These are phyloP conservation scores for Dactylellina sp. DNA, from an alignment of 2,329 filamentous ascomycete species.

Conservation along the genomic window DNA sequence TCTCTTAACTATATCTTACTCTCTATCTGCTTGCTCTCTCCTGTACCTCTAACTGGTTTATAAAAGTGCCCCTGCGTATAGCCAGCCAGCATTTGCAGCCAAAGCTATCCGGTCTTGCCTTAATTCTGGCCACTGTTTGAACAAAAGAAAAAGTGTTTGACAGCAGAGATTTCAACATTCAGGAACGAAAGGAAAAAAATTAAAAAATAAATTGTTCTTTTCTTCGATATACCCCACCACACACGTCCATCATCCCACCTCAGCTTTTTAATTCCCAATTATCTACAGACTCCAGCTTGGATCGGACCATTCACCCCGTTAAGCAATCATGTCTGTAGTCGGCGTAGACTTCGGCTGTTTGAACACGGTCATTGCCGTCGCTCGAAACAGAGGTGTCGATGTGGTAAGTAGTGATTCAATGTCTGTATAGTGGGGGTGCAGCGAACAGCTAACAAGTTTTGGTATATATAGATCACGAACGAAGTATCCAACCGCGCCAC, in stretches of 20 bases:
- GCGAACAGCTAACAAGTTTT: slow-evolving; percentile 59
- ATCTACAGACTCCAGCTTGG: slow-evolving; percentile 6
- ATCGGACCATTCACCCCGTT: slow-evolving; percentile 5
- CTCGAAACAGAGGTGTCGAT: slow-evolving; percentile 98
- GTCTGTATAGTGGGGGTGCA: slow-evolving; percentile 11
- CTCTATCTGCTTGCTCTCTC: slow-evolving; percentile 4
- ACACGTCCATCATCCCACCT: not conserved
- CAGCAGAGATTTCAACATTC: slow-evolving; percentile 5
- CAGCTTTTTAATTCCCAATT: not conserved
- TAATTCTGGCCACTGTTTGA: not conserved
- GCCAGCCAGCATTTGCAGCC: not conserved
- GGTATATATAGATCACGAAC: slow-evolving; percentile 81
- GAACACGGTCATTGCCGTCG: slow-evolving; percentile 97
- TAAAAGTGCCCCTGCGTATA: slow-evolving; percentile 8
- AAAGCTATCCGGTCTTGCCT: no score
- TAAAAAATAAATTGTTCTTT: not conserved
- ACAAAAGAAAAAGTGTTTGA: slow-evolving; percentile 26
- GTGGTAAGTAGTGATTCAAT: slow-evolving; percentile 76
- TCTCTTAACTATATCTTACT: not conserved
- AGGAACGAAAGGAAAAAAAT: slow-evolving; percentile 1
- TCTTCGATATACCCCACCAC: slow-evolving; percentile 14
- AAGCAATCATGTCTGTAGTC: slow-evolving; percentile 61
- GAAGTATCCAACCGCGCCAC: slow-evolving; percentile 98
- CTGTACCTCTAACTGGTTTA: slow-evolving; percentile 11
- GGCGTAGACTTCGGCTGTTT: slow-evolving; percentile 96